These are phyloP conservation scores for Favolaschia claudopus DNA, from an alignment of 768 basidiomycete species.

Conservation along the genomic window DNA sequence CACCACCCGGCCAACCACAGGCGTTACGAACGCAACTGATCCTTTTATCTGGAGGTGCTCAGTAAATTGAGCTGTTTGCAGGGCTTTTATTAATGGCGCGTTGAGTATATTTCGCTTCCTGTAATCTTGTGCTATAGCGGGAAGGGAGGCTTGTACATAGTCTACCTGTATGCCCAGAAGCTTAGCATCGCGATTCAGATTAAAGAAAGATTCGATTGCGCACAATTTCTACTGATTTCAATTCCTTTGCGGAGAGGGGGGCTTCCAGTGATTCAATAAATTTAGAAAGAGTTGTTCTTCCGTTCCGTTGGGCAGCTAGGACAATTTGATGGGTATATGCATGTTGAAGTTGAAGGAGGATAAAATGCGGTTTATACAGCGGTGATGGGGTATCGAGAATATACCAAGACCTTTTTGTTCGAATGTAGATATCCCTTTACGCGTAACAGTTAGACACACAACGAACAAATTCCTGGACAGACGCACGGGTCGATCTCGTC, in stretches of 20 bases:
- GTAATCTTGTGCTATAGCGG: background rate
- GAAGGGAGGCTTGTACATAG: background rate
- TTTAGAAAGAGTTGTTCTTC: background rate
- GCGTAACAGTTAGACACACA: too few species aligned
- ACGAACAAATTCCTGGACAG: too few species aligned
- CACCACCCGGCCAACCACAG: constrained; percentile 4
- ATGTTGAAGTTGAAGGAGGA: background rate
- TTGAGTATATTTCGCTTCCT: background rate
- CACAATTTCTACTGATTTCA: constrained; percentile 8
- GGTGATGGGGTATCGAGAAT: constrained; percentile 8
- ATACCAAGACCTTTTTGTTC: constrained; percentile 8
- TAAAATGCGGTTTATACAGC: background rate
- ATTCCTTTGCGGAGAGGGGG: constrained; percentile 1
- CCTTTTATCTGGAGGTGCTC: background rate
- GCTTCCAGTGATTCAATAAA: background rate
- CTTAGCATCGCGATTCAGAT: background rate
- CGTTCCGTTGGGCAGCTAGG: background rate
- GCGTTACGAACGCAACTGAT: constrained; percentile 1
- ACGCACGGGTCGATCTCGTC: background rate
- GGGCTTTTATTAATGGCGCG: background rate
- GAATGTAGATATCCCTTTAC: constrained; percentile 13
- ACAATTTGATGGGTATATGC: constrained; percentile 2
- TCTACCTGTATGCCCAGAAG: background rate
- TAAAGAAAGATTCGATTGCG: background rate
- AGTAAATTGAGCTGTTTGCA: background rate